Percentiles rank a stretch among this genome's conserved stretches.
These are phyloP conservation scores for Amanita exitialis DNA, from an alignment of 768 basidiomycete genomes.

Conservation along the genomic window DNA sequence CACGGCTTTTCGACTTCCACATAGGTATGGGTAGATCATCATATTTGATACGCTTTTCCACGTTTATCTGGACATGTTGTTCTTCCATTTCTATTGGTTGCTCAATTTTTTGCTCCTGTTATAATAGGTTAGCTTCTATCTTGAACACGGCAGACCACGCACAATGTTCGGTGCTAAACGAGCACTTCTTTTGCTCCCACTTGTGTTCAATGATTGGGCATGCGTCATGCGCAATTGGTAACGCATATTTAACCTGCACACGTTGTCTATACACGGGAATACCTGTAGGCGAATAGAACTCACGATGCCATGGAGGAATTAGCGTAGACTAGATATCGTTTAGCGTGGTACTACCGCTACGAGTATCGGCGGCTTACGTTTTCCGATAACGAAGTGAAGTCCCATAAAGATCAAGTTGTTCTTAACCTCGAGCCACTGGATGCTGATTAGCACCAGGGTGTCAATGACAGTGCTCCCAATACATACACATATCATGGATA, in stretches of 20 bases:
- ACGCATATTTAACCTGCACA: constrained; percentile 14
- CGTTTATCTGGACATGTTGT: no score
- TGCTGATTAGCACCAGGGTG: background rate
- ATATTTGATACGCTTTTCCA: no score
- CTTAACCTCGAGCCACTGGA: constrained; percentile 36
- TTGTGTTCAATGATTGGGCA: background rate
- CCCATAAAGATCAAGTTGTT: constrained; percentile 37
- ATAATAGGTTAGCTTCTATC: no score
- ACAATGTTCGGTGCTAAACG: no score
- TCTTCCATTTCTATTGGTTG: no score
- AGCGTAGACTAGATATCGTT: constrained; percentile 28
- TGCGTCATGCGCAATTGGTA: constrained; percentile 11
- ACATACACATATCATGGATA: constrained; percentile 41
- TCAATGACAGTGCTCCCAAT: background rate
- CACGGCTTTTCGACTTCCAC: no score
- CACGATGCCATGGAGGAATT: constrained; percentile 34
- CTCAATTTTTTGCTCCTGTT: no score
- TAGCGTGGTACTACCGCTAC: background rate
- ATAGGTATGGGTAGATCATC: no score
- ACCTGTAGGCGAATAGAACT: background rate
- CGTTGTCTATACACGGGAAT: background rate
- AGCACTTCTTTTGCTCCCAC: no score
- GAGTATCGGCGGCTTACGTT: constrained; percentile 20
- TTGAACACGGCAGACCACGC: no score
- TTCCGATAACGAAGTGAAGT: constrained; percentile 38